Base-by-base conservation (phyloP, 2,329 filamentous ascomycete genomes). In the Helicocarpus griseus region DNA sequence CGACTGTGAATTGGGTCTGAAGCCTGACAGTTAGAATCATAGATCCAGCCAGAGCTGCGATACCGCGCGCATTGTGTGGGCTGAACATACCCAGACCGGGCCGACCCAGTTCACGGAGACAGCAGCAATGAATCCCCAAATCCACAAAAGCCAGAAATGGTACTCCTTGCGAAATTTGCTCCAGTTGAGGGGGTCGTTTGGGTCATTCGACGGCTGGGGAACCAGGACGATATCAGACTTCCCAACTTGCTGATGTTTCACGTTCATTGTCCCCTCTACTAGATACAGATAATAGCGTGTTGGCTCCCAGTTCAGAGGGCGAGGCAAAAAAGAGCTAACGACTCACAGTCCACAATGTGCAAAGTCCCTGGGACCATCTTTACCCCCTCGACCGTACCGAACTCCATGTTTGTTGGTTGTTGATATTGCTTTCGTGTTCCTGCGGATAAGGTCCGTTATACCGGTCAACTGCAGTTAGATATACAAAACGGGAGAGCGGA, bases 111-210 rank as follows among this genome's bases (percentile, higher is more conserved):
- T 54, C 33, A 56, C 54, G 33, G 44, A 54, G 2, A 51, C 54
- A 14, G 54, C 52, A 22, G 56, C 51, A 40, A 57, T 45, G 28
- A 57, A 57, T 4, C 56, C 51, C 56, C 56, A 57, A 26, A 56
- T 49, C 54, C 54, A 57, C 11, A 57, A 52, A 19, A 56, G 50
- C 56, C 56, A 57, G 28, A 56, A 56, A 43, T 56, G 51, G 50
- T 58, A 52, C 33, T 58, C 50, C 38, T 57, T 55, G 22, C 56
- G 53, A 13, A 40, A 9, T 45, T 39, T 53, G 4, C 59, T 62
- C 67, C 64, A 72, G 49, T 69, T 73, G 36, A 69, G 62, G 13
- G 64, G 66, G 54, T 73, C 70, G 45, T 68, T 59, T 1, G 68
- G 65, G 29, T 69, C 65, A 44, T 67, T 58, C 21, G 59, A 66